Conservation (phyloP, 2,329 filamentous ascomycete species). For the Pseudogymnoascus sp. region DNA sequence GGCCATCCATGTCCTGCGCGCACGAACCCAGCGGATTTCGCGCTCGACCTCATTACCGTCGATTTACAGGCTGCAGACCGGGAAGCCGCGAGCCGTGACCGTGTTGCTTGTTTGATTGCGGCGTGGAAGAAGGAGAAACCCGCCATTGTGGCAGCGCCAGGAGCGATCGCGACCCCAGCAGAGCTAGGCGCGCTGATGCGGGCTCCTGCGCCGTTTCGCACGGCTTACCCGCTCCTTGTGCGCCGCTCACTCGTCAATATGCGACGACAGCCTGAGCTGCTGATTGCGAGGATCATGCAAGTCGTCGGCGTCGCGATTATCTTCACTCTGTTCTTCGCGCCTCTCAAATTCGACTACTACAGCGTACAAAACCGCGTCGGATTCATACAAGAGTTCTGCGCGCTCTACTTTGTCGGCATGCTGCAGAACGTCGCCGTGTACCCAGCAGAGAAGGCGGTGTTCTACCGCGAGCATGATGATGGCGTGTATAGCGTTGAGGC, state of each 20-base stretch:
- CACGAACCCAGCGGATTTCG: constrained; percentile 72
- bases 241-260: constrained; percentile 62
- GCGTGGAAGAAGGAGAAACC: constrained; percentile 39
- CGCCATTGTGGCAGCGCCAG: constrained; percentile 15
- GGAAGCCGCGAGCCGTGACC: constrained; percentile 54
- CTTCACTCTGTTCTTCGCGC: constrained; percentile 62
- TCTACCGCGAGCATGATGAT: constrained; percentile 69
- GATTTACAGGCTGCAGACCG: constrained; percentile 58
- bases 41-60: constrained; percentile 67
- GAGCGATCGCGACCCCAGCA: constrained; percentile 50
- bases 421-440: constrained; percentile 71
- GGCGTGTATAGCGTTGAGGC: constrained; percentile 62
- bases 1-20: constrained; percentile 59
- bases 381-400: constrained; percentile 63
- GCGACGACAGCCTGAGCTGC: constrained; percentile 53
- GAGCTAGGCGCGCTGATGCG: constrained; percentile 62
- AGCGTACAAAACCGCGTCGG: constrained; percentile 66
- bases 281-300: constrained; percentile 59
- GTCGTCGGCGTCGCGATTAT: constrained; percentile 56
- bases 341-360: constrained; percentile 59
- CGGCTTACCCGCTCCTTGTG: constrained; percentile 59
- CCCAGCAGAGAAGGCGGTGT: constrained; percentile 63
- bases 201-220: constrained; percentile 50
- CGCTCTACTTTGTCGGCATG: constrained; percentile 70
- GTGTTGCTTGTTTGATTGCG: constrained; percentile 52